Base-by-base conservation (phyloP, 2,329 filamentous ascomycete species). In the Botrytis squamosa region DNA sequence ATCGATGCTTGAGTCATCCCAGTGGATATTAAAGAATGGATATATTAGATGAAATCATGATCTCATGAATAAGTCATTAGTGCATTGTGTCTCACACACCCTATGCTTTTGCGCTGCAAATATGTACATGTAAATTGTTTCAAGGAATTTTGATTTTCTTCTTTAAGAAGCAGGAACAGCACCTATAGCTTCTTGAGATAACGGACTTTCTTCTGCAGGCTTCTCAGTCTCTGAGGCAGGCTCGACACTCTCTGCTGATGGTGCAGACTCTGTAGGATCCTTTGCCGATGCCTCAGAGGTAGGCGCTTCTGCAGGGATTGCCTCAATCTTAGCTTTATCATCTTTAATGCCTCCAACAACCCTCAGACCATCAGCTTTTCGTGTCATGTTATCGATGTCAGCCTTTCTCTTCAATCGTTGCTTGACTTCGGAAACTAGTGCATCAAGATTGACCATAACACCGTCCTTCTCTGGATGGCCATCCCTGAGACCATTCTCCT, bases 381-480 rank as follows among this genome's bases (percentile, higher is more conserved):
- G 66, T 16, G 76, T 74, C 52, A 80, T 70, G 52, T 72, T 77
- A 36, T 81, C 82, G 10, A 80, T 74, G 62, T 82, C 77, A 18
- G 77, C 78, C 69, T 82, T 82, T 68, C 80, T 77, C 64, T 78
- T 77, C 74, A 90, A 78, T 74, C 87, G 82, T 74, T 81, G 82
- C 82, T 87, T 88, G 60, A 94, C 86, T 82, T 93, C 91, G 20
- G 84, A 82, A 4, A 90, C 88, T 80, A 95, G 83, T 72, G 90
- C 85, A 46, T 83, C 83, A 76, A 92, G 86, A 71, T 90, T 85
- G 36, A 98, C 89, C 73, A 94, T 84, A 60, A 95, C 87, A 68
- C 95, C 95, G 74, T 97, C 93, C 85, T 98, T 97, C 82, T 97
- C 93, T 0, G 94, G 91, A 86, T 98, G 93, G 40, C 90, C 93